Conservation (phyloP, 805 yeast genomes). For the Metschnikowia lunata region DNA sequence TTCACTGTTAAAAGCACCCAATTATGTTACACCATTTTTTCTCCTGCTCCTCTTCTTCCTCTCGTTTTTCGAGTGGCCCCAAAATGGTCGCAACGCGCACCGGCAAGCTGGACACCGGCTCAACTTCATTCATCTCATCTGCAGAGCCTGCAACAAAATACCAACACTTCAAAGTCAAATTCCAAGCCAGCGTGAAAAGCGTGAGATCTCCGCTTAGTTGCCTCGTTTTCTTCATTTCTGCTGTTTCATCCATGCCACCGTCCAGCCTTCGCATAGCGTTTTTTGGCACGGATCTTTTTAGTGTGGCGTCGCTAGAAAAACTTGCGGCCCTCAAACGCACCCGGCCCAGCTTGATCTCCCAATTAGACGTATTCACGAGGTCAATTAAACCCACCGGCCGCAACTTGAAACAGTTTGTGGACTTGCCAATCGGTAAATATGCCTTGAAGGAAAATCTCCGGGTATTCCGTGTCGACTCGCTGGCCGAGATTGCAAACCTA, state of each 20-base stretch:
- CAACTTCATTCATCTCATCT: too few relatives aligned
- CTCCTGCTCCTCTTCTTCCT: too few relatives aligned
- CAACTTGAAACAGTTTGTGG: constrained; percentile 40
- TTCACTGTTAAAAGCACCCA: too few relatives aligned
- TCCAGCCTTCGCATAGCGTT: constrained; percentile 44
- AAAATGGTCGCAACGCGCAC: too few relatives aligned
- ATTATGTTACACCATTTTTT: too few relatives aligned
- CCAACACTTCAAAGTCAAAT: too few relatives aligned
- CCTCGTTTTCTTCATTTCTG: too few relatives aligned
- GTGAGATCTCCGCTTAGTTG: too few relatives aligned
- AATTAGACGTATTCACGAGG: constrained; percentile 60
- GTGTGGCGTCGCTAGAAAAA: constrained; percentile 48
- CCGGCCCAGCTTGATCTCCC: constrained; percentile 21
- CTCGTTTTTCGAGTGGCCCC: too few relatives aligned
- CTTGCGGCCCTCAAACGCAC: constrained; percentile 22
- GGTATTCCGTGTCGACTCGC: constrained; percentile 49
- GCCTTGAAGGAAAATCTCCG: constrained; percentile 32
- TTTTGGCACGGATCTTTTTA: constrained; percentile 76
- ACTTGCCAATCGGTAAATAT: constrained; percentile 49
- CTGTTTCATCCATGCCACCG: background rate
- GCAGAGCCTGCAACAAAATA: too few relatives aligned
- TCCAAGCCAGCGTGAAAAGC: too few relatives aligned
- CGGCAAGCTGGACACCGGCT: too few relatives aligned
- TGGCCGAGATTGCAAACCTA: constrained; percentile 14
- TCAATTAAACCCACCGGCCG: constrained; percentile 64